Base-by-base conservation (phyloP, 257 asterid genomes). In the Primulina tabacum region DNA sequence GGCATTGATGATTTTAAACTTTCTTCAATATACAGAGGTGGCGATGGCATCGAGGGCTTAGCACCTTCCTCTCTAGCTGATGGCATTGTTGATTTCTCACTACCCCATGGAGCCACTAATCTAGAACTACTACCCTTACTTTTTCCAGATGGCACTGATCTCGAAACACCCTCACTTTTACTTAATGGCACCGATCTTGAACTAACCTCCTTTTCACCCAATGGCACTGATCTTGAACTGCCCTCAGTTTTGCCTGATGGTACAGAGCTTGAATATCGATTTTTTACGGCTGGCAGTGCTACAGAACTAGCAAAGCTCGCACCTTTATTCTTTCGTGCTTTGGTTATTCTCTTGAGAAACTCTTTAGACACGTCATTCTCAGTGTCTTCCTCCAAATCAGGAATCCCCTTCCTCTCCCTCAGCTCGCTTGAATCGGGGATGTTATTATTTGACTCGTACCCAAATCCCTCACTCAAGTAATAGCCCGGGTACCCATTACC, bases 381-480 rank as follows among this genome's bases (percentile, higher is more conserved):
- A 29, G 97, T 91, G 76, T 87, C 97, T 72, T 94, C 99, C 81
- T 94, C 99, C 85, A 94, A 81, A 72, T 94, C 97, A 68, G 99
- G 99, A 76, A 94, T 94, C 57, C 99, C 99, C 71, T 94, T 97
- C 52, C 96, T 89, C 84, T 82, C 88, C 82, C 99, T 91, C 81
- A 91, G 96, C 80, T 89, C 97, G 62, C 52, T 78, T 8, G 96
- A 94, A 89, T 89, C 92, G 6, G 99, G 99, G 77, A 97, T 94
- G 80, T 96, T 88, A 21, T 72, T 72, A 59, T 70, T 74, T 11
- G 97, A 86, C 63, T 82, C 83, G 52, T 80, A 77, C 1, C 83
- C 91, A 52, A 75, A 71, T 53, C 81, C 74, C 60, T 71, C 79
- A 59, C 82, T 72, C 4, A 86, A 63, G 35, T 76, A 82, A 71